Percentiles rank a stretch among this genome's conserved stretches.
phyloP scores from a whole-genome alignment of 352 stramenopile genomes.

The Phytophthora europaea region DNA sequence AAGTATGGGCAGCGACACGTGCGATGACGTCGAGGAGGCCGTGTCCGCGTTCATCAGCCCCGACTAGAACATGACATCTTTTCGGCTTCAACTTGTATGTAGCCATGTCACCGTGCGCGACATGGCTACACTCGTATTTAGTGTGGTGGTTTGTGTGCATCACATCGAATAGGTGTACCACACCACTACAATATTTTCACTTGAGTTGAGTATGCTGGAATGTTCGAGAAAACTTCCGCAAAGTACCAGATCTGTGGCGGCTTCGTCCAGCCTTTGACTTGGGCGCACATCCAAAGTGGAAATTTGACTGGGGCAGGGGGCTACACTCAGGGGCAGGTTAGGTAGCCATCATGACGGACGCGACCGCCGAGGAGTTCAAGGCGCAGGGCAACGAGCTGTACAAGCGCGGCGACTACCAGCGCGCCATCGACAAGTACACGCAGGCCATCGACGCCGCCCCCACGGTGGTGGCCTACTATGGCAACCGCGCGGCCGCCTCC shows the following conservation, averaged over 20 bases:
- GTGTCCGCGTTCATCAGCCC: constrained; percentile 15
- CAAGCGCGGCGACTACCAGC: constrained; percentile 92
- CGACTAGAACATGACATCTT: constrained; percentile 2
- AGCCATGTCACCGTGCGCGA: constrained; percentile 7
- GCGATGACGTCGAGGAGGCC: constrained; percentile 26
- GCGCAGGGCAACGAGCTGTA: constrained; percentile 93
- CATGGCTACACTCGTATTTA: constrained; percentile 32
- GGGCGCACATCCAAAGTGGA: constrained; percentile 24
- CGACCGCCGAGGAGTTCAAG: constrained; percentile 84
- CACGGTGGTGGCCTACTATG: constrained; percentile 89
- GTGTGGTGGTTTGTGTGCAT: not conserved
- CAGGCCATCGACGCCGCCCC: constrained; percentile 91
- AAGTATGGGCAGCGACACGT: constrained; percentile 9
- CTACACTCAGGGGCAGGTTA: constrained; percentile 9
- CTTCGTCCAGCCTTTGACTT: not conserved
- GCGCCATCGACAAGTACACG: constrained; percentile 92
- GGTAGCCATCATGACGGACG: constrained; percentile 55
- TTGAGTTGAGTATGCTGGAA: constrained; percentile 41
- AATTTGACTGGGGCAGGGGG: constrained; percentile 35
- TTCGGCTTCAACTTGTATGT: constrained; percentile 5
- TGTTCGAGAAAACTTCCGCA: constrained; percentile 37
- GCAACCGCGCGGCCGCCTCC: constrained; percentile 91
- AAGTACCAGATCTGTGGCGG: not conserved
- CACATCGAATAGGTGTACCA: not conserved
- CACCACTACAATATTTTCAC: constrained; percentile 17